Evolutionary conservation across 148 eudicot species (phyloP).

Genomic region (Cornus florida): DNA sequence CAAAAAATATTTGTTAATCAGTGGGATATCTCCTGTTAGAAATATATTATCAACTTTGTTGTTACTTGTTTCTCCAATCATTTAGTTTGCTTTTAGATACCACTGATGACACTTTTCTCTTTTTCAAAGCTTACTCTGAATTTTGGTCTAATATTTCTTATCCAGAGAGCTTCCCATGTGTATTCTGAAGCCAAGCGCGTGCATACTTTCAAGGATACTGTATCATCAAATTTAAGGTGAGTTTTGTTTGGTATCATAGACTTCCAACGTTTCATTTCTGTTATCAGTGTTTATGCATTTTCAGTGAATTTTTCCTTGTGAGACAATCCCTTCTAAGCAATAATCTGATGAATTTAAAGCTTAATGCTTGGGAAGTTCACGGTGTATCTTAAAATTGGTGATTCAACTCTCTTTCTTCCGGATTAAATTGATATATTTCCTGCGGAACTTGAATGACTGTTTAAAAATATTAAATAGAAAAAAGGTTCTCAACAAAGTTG

Average conservation of each 20-base stretch:
- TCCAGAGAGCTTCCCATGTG: conserved; percentile 93
- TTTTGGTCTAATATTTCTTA: conserved; percentile 12
- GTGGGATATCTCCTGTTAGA: background rate
- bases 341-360: background rate
- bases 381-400: background rate
- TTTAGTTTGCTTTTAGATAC: background rate
- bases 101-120: background rate
- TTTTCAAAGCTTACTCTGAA: background rate
- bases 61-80: background rate
- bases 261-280: background rate
- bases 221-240: conserved; percentile 72
- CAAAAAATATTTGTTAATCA: background rate
- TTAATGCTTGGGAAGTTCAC: background rate
- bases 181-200: conserved; percentile 99
- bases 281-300: background rate
- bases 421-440: background rate
- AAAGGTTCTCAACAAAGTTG: background rate
- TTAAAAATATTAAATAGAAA: too few species aligned
- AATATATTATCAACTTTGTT: background rate
- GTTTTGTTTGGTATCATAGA: conserved; percentile 7
- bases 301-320: background rate
- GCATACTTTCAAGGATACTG: conserved; percentile 88
- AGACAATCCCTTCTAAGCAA: background rate
- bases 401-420: background rate
- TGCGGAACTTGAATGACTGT: background rate